Evolutionary conservation across 495 filamentous ascomycete species (phyloP), one percentile per base, ranked within the genome.

Genomic region (Penicillium bialowiezense): DNA sequence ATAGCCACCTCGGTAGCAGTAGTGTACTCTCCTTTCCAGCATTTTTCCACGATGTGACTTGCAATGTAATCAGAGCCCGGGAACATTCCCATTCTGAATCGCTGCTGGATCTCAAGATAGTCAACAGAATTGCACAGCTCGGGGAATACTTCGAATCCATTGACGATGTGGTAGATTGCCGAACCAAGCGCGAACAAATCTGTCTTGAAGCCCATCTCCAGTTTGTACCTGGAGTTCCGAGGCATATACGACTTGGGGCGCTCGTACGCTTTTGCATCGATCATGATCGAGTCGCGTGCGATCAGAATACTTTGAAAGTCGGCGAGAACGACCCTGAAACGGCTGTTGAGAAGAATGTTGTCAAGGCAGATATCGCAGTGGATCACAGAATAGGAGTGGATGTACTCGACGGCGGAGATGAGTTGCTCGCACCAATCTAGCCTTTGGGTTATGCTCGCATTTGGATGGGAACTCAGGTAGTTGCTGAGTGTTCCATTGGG

Each of bases 111-210:
- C 33, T 50, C 49, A 1, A 46, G 33, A 5, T 49, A 41, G 38
- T 63, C 48, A 12, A 37, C 15, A 9, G 41, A 21, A 36, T 33
- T 34, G 12, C 55, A 41, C 18, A 62, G 31, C 34, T 60, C 59
- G 5, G 49, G 57, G 34, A 62, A 62, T 7, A 58, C 51, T 18
- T 53, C 48, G 35, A 48, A 36, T 2, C 57, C 59, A 18, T 26
- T 28, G 10, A 60, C 48, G 14, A 61, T 50, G 26, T 44, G 48
- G 31, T 63, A 63, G 13, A 63, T 54, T 1, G 50, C 42, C 37
- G 57, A 48, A 8, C 60, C 60, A 12, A 61, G 33, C n/a, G 60
- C 58, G 31, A 64, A 61, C 8, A 61, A 38, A 51, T 64, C 58
- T 14, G 58, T 64, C 14, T 39, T 50, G 7, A 26, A n/a, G 41